Evolutionary conservation across 352 stramenopile species (phyloP), one percentile per base, ranked within the genome.

Genomic region (Phytophthora pseudosyringae): DNA sequence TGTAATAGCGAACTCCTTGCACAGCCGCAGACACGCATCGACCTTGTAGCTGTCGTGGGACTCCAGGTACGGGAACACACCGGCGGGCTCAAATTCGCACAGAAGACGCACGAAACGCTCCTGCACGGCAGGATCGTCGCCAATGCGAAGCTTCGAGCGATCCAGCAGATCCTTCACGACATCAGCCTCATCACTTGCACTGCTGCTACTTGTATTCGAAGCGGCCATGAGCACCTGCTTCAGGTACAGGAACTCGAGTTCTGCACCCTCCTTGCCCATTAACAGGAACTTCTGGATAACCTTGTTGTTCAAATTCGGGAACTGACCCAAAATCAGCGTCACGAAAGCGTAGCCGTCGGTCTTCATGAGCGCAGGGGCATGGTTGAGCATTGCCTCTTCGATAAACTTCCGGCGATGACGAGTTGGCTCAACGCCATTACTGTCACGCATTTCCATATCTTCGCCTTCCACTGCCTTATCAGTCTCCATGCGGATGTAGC

Each of bases 11-110:
- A 89, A 93, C 50, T 94, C 85, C 50, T 91, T 91, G 73, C 88
- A 96, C 5, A 94, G 73, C 46, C 91, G 89, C 51, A 96, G 68
- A 43, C 81, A 93, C 45, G 80, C 76, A 41, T 96, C 86, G 10
- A 96, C 86, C 69, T 94, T 93, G 78, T 95, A 96, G 67, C 83
- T 93, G 59, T 96, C 85, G 49, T 94, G 85, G 1, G 83, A 88
- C 53, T 93, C 83, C 9, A 96, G 67, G 58, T 92, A 96, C 13
- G 80, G 73, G 43, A 94, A 94, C 25, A 95, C 83, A 16, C 82
- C 74, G 3, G 75, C 72, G 4, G 88, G 88, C 51, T 92, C 86
- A 46, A 90, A 94, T 50, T 94, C 83, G 49, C 85, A 94, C 33
- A 94, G 56, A 40, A 96, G 57, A 4, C 76, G 74, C 28, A 96